Evolutionary conservation across 1,284 basidiomycete species (phyloP), one percentile per base, ranked within the genome.

Genomic region (Fomes fomentarius): DNA sequence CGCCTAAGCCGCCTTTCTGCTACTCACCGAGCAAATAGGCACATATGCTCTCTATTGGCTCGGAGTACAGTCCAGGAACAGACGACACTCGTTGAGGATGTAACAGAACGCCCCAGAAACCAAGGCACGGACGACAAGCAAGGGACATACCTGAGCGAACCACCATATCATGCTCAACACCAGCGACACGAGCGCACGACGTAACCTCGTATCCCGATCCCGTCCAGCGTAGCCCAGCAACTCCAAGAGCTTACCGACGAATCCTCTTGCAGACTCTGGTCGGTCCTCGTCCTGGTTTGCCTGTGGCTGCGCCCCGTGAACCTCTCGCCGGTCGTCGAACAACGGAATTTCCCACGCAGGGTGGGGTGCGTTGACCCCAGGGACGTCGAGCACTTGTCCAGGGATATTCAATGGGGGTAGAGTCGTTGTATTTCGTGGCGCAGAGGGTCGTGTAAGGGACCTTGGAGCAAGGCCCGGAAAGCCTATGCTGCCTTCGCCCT

Each of bases 171-270:
- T 56, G 52, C 76, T 80, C 71, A 80, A 83, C 28, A 83, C 65
- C 4, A 89, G 62, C 2, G 79, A 79, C n/a, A 87, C 74, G 9
- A 87, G 66, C 46, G 80, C 74, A 65, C 81, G 84, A 42, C 87
- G 77, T 7, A 74, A 76, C 50, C 73, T 76, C 7, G 85, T 79
- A 31, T 83, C 81, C 34, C 74, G 71, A 31, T 83, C 81, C 34
- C 74, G 71, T 6, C 81, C 76, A 4, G 83, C 85, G 57, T 83
- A 71, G 1, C 88, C 89, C 52, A 90, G 69, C 62, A 80, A 78
- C 1, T 48, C 50, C 50, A 54, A 34, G 38, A 58, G 10, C 48
- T 51, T 56, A 14, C 53, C 44, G 7, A 58, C 4, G 11, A 61
- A 21, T n/a, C 59, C 59, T 6, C 47, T 42, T 4, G 56, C 33